Evolutionary conservation across 495 filamentous ascomycete genomes (phyloP).

Genomic region (Staphylotrichum longicolle): DNA sequence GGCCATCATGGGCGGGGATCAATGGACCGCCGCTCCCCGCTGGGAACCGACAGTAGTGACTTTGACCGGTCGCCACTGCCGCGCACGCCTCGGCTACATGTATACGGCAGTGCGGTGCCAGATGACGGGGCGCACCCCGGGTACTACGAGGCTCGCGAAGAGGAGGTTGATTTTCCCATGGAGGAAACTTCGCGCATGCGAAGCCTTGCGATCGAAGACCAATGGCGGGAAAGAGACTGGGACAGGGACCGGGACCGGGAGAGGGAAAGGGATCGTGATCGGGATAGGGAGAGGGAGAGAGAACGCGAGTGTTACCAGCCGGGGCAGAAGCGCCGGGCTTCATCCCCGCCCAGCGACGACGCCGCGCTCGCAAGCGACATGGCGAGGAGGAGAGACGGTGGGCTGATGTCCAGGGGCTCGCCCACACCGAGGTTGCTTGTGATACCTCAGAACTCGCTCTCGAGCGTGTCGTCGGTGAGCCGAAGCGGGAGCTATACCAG

Average conservation of each 20-base stretch:
- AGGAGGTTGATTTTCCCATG: constrained; percentile 64
- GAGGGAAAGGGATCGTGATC: constrained; percentile 18
- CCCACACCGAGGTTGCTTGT: constrained; percentile 58
- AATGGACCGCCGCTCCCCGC: constrained; percentile 50
- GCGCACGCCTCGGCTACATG: constrained; percentile 53
- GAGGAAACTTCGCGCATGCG: constrained; percentile 61
- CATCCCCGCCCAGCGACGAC: constrained; percentile 75
- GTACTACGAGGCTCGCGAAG: constrained; percentile 54
- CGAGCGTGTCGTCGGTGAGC: constrained; percentile 68
- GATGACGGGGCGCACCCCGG: constrained; percentile 42
- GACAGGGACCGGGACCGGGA: constrained; percentile 1
- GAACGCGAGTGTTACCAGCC: constrained; percentile 38
- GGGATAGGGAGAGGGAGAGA: constrained; percentile 29
- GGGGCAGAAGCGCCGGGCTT: constrained; percentile 75
- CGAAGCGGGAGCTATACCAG: constrained; percentile 77
- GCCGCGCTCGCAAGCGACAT: constrained; percentile 62
- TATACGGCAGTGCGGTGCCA: constrained; percentile 39
- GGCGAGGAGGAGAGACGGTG: constrained; percentile 62
- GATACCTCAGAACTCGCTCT: constrained; percentile 63
- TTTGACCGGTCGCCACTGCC: constrained; percentile 56
- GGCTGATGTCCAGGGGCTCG: constrained; percentile 49
- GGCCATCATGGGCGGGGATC: constrained; percentile 43
- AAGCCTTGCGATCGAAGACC: constrained; percentile 58
- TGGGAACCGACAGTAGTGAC: constrained; percentile 41
- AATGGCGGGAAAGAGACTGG: constrained; percentile 35